Evolutionary conservation across 352 stramenopile genomes (phyloP), one percentile per base, ranked within the genome.

Genomic region (Globisporangium viniferum): DNA sequence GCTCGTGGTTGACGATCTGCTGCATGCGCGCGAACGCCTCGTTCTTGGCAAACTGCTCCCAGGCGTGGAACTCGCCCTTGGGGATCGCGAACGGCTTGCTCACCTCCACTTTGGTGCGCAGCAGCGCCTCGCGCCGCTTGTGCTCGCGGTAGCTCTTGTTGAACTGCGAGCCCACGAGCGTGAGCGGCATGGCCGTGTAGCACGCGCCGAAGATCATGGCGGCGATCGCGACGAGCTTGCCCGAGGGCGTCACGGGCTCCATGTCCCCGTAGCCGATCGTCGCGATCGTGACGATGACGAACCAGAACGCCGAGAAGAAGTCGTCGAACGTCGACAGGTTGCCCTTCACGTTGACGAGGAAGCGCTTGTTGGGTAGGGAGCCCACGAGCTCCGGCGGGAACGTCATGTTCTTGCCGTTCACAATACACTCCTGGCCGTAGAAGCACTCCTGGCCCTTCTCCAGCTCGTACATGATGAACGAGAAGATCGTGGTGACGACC

Each of bases 251-350:
- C 18, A 88, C 80, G 15, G 85, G 80, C 62, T 91, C 82, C 77
- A 93, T 91, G 62, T 93, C 86, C 31, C 86, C 86, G 46, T 93
- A 93, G 0, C 86, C 86, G 33, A 91, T 76, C 10, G 86, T 91
- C 22, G 82, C 76, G 62, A 92, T 55, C 9, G 87, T 94, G 14
- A 93, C 85, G 59, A 92, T 91, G n/a, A 91, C 82, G 64, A 94
- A 92, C 86, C 86, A 94, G 68, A 94, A 89, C 15, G 80, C 84
- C 10, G 82, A 90, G 46, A 94, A 93, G 62, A 94, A 90, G 54
- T 94, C 85, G 36, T 90, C 79, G 53, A 94, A 92, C 33, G 75
- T 79, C 56, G 81, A 89, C 22, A 93, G 75, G 36, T 90, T 73
- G 12, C 84, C 84, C 66, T 90, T 88, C 36, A 77, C 69, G 56